Base-by-base conservation (phyloP, 2,329 filamentous ascomycete species). In the Furcasterigmium furcatum region DNA sequence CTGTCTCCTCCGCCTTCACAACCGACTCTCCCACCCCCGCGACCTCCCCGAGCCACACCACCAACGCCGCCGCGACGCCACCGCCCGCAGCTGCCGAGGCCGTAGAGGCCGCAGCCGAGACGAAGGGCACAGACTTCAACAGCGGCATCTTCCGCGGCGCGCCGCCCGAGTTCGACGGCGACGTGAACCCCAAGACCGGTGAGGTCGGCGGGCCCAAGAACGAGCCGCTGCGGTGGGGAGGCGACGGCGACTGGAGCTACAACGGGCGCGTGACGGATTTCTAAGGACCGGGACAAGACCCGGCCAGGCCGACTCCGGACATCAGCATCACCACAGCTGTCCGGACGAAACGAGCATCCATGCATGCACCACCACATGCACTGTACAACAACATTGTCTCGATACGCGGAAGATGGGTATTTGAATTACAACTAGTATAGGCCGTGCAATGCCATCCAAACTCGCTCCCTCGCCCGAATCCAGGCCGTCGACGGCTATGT, bases 141-240 rank as follows among this genome's bases (percentile, higher is more conserved):
- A 81, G 84, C 46, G 83, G 90, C 62, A 70, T 92, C 46, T 76
- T 85, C 52, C 73, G 83, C 52, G 92, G 92, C 29, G 86, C 91
- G 36, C 80, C 84, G 58, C 91, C 94, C 2, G 92, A 97, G 70
- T 99, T 99, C 58, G 84, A 92, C 55, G 94, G 94, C 47, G 91
- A 97, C 44, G 77, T 75, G 45, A 97, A 99, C 65, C 94, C 94
- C 3, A 87, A 85, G 74, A 99, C 94, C 2, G 94, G 94, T 20
- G 94, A 99, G 75, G 82, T 96, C 10, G 94, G 94, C 6, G 94
- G 94, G 1, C 94, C 94, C 6, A 99, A 97, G 82, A 97, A 95
- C 61, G 92, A 99, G 68, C 94, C 94, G 43, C 61, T 97, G 62
- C 73, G 91, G 57, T 96, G 92, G 92, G 91, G 91, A 1, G 73